Conservation (phyloP, 2,329 filamentous ascomycete species). For the Tothia fuscella region DNA sequence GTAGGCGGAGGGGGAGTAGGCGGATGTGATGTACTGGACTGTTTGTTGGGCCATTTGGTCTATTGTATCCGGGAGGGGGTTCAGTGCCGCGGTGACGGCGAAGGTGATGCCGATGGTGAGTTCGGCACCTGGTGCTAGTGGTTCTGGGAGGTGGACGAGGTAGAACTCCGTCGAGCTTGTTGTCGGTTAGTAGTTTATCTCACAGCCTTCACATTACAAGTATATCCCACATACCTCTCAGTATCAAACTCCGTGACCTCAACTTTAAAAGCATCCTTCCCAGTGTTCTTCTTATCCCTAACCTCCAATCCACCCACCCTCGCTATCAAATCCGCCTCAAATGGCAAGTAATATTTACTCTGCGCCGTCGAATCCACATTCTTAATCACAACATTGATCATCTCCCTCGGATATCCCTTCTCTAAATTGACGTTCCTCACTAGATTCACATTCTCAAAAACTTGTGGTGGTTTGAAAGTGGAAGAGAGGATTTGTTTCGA, state of each 20-base stretch:
- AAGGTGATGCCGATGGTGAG: conserved; percentile 82
- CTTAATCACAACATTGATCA: conserved; percentile 86
- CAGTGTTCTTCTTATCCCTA: conserved; percentile 75
- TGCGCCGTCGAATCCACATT: conserved; percentile 72
- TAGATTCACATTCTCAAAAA: conserved; percentile 88
- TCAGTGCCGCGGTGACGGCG: conserved; percentile 65
- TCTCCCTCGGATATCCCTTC: conserved; percentile 83
- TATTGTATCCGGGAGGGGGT: conserved; percentile 69
- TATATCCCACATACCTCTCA: conserved; percentile 32
- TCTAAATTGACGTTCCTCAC: conserved; percentile 85
- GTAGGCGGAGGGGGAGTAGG: conserved; percentile 76
- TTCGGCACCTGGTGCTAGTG: conserved; percentile 64
- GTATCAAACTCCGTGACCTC: conserved; percentile 50
- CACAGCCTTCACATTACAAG: not conserved
- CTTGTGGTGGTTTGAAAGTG: conserved; percentile 70
- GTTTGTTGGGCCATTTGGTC: conserved; percentile 79
- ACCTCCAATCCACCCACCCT: conserved; percentile 80
- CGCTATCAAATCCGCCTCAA: conserved; percentile 62
- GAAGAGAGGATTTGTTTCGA: conserved; percentile 36
- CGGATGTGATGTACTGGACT: conserved; percentile 74
- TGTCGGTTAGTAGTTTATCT: conserved; percentile 21
- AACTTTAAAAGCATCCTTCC: conserved; percentile 54
- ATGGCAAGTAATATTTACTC: conserved; percentile 82
- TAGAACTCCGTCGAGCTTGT: conserved; percentile 55
- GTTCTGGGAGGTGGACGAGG: conserved; percentile 62